Evolutionary conservation across 192 early-diverging fungal genomes (phyloP).

Genomic region (Coemansia sp.): DNA sequence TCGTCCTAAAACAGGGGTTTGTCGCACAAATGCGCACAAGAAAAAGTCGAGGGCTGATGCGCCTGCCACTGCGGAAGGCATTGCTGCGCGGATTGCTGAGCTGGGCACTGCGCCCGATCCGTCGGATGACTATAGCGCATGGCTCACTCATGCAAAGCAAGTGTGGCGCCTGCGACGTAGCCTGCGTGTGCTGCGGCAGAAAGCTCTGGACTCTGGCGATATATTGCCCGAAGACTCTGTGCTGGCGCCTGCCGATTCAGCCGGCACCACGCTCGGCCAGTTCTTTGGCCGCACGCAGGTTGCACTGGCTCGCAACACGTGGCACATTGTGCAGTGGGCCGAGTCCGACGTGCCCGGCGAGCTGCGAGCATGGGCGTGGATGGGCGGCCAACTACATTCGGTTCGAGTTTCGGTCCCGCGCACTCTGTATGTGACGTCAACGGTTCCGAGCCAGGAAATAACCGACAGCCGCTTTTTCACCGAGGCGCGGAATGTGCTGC

Average conservation of each 20-base stretch:
- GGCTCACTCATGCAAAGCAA: conserved; percentile 75
- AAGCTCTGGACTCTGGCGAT: conserved; percentile 37
- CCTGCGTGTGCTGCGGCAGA: conserved; percentile 54
- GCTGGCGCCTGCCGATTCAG: background rate
- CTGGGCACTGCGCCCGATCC: conserved; percentile 65
- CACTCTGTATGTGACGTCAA: conserved; percentile 80
- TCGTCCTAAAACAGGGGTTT: conserved; percentile 20
- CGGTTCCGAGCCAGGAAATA: conserved; percentile 57
- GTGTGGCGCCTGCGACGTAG: conserved; percentile 69
- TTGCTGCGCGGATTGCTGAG: conserved; percentile 26
- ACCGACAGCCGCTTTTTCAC: conserved; percentile 44
- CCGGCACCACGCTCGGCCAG: conserved; percentile 16
- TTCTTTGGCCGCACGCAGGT: conserved; percentile 74
- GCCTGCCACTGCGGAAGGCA: conserved; percentile 48
- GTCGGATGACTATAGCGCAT: conserved; percentile 65
- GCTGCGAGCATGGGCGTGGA: conserved; percentile 83
- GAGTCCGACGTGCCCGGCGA: conserved; percentile 84
- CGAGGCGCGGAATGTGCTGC: conserved; percentile 61
- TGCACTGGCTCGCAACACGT: conserved; percentile 62
- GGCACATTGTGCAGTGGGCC: conserved; percentile 86
- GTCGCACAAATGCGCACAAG: conserved; percentile 1
- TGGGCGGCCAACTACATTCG: conserved; percentile 66
- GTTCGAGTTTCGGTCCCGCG: conserved; percentile 79
- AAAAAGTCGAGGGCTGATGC: background rate
- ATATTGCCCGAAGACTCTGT: conserved; percentile 6